Percentiles rank a stretch among this genome's conserved stretches.
Evolutionary conservation across 1,284 basidiomycete genomes (phyloP).

Genomic region (Melampsora occidentalis): DNA sequence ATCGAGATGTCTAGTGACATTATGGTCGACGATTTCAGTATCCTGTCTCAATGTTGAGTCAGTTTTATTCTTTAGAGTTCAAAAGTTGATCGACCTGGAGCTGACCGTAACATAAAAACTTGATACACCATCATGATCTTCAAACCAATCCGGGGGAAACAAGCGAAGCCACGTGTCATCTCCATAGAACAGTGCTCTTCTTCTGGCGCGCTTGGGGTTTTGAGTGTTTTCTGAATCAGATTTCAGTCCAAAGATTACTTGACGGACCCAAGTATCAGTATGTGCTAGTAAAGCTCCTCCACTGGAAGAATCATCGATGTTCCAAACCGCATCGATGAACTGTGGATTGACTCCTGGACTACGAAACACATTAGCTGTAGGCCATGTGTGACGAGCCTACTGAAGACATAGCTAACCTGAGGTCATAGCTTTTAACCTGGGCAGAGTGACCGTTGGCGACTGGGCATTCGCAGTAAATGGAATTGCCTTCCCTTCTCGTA

Average conservation of each 20-base stretch:
- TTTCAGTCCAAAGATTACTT: slow-evolving; percentile 21
- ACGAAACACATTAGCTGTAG: background rate
- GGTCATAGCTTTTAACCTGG: slow-evolving; percentile 48
- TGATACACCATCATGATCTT: slow-evolving; percentile 45
- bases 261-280: slow-evolving; percentile 47
- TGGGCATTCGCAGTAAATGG: slow-evolving; percentile 47
- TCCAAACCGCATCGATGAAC: slow-evolving; percentile 48
- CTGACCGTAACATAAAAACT: slow-evolving; percentile 49
- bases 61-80: background rate
- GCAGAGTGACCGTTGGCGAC: slow-evolving; percentile 48
- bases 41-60: slow-evolving; percentile 43
- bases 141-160: slow-evolving; percentile 46
- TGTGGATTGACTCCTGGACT: slow-evolving; percentile 45
- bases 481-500: slow-evolving; percentile 42
- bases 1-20: slow-evolving; percentile 47
- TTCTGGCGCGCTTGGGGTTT: background rate
- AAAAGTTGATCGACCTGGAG: background rate
- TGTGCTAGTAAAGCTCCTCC: slow-evolving; percentile 39
- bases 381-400: background rate
- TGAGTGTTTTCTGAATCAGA: slow-evolving; percentile 29
- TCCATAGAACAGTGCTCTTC: slow-evolving; percentile 45
- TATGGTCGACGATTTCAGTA: slow-evolving; percentile 46
- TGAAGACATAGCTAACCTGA: slow-evolving; percentile 44
- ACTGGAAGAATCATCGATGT: slow-evolving; percentile 45
- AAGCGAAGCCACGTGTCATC: slow-evolving; percentile 49